Evolutionary conservation across 257 asterid species (phyloP), one percentile per base, ranked within the genome.

Genomic region (Petunia axillaris): DNA sequence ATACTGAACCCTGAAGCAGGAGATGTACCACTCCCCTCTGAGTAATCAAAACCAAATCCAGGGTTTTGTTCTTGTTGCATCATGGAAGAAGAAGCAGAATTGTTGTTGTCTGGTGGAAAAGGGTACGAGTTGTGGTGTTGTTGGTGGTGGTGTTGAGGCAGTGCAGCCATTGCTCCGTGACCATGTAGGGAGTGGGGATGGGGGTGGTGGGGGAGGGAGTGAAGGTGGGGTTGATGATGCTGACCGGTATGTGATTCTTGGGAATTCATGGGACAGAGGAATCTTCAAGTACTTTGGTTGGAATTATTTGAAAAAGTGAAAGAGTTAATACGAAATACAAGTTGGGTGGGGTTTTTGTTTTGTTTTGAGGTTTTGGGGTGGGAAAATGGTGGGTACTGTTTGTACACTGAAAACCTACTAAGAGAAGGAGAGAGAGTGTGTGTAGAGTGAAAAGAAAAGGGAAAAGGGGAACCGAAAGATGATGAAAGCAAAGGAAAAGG

Each of bases 31-130:
- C 65, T 77, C 64, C 88, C 93, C 8, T 91, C 97, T 5, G 91
- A 63, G 36, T 82, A 89, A 81, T 91, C 97, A 77, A 89, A 87
- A 46, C 85, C 86, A 80, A 90, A 90, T 40, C 87, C 81, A 77
- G 89, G 88, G 83, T 84, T 84, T 66, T 85, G 87, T 9, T 84
- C 16, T 78, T 77, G 86, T 78, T 74, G 82, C 81, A 57, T 73
- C 82, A 77, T 63, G 77, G 70, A 14, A 13, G 70, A 14, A 13
- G 60, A 52, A 52, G 57, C 62, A 55, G 62, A 44, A 73, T 4
- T 79, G 79, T 46, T 64, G 41, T 6, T 77, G 83, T 83, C 80
- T 77, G 84, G 85, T 7, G 25, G 25, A 25, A 83, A 79, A 78
- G 66, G 86, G 83, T 85, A 86, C 15, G 91, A 82, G 81, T 80